phyloP scores from a whole-genome alignment of 495 filamentous ascomycete species.

The Penicillium parvum region DNA sequence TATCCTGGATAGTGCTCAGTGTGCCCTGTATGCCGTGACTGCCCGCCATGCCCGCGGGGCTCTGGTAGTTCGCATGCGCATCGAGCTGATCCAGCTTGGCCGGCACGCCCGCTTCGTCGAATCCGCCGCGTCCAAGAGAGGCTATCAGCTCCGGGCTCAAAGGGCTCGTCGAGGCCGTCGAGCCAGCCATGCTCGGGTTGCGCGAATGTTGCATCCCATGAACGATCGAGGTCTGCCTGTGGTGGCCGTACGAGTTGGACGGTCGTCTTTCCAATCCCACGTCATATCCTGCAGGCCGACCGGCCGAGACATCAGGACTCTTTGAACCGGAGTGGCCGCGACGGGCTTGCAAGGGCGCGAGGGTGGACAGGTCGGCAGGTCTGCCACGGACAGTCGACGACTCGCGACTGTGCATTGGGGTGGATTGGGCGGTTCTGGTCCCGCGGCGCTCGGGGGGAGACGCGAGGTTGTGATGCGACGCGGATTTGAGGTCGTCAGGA shows the following conservation, averaged over 20 bases:
- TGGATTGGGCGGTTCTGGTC: constrained; percentile 45
- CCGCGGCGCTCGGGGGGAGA: constrained; percentile 40
- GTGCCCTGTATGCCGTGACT: constrained; percentile 26
- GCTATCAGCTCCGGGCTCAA: constrained; percentile 80
- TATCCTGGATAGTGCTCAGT: constrained; percentile 41
- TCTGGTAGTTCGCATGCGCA: constrained; percentile 22
- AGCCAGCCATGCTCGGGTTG: constrained; percentile 67
- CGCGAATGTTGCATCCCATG: constrained; percentile 92
- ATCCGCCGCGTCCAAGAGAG: constrained; percentile 48
- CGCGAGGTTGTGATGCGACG: constrained; percentile 40
- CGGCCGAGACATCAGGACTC: constrained; percentile 43
- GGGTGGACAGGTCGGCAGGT: constrained; percentile 36
- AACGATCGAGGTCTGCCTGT: constrained; percentile 90
- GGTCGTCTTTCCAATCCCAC: constrained; percentile 62
- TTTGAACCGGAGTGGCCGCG: constrained; percentile 54
- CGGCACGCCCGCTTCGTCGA: constrained; percentile 22
- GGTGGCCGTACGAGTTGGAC: constrained; percentile 76
- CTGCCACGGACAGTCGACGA: constrained; percentile 43
- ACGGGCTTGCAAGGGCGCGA: constrained; percentile 40
- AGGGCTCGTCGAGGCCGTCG: constrained; percentile 65
- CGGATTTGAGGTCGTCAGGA: constrained; percentile 37
- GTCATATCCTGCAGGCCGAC: constrained; percentile 46
- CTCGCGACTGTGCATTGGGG: constrained; percentile 48
- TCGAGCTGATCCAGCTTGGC: constrained; percentile 34
- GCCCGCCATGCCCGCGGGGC: constrained; percentile 17